Evolutionary conservation across 176 grass and related monocot species (phyloP), one percentile per base, ranked within the genome.

Genomic region (Coix lacrymajobi): DNA sequence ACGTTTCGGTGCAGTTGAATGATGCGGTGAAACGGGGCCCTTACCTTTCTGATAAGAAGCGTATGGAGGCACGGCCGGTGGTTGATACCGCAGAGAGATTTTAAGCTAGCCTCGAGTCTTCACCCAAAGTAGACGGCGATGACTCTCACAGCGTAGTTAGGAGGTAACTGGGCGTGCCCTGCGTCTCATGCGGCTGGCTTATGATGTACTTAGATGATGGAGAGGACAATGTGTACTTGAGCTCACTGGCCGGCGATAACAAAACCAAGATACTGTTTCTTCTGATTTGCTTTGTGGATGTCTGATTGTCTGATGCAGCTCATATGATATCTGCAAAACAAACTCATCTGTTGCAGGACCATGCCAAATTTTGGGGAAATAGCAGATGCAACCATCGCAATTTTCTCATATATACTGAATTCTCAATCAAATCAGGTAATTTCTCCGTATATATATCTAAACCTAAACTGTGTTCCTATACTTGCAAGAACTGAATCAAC

Each of bases 21-120:
- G 92, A 93, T 91, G 92, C 92, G 3, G 90, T 98, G 19, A 88
- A 45, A 82, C 91, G 92, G 45, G 95, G 90, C 29, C 95, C 95
- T 26, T 98, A 93, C 63, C 84, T 91, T 40, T 46, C 73, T 37
- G 58, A 86, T 2, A 95, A 79, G 86, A 92, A 85, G 78, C 82
- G 77, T 11, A 44, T 52, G 52, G 94, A 97, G 73, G 69, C 88
- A 4, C 88, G 73, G 69, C 90, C 94, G 15, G 62, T 89, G 36
- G 90, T 97, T 5, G 82, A 66, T 62, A 77, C 92, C 36, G 91
- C 87, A 19, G 85, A 97, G 48, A 88, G 95, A 81, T 97, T 94
- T 88, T 97, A 87, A 87, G 38, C 22, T 65, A 1, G 11, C 37
- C 20, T 62, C 0, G 52, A 28, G 13, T 54, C 3, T 26, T 84